Conservation (phyloP, 768 basidiomycete genomes). For the Termitomyces sp. region DNA sequence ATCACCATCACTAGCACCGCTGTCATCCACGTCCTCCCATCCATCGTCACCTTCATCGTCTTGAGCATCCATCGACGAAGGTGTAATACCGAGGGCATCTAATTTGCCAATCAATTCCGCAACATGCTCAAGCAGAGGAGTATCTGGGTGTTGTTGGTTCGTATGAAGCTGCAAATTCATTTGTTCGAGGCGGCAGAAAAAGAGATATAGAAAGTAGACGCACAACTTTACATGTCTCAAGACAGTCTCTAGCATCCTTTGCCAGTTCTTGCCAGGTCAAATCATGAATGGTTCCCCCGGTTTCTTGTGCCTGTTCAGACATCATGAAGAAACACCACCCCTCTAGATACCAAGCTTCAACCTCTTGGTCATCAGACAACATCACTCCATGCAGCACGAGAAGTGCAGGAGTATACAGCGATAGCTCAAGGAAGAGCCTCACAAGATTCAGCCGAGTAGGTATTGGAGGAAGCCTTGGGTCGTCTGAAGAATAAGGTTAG, state of each 20-base stretch:
- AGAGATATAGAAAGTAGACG: slow-evolving; percentile 20
- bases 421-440: slow-evolving; percentile 80
- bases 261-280: slow-evolving; percentile 76
- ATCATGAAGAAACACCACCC: slow-evolving; percentile 92
- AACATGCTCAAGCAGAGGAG: slow-evolving; percentile 71
- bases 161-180: slow-evolving; percentile 52
- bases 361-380: slow-evolving; percentile 77
- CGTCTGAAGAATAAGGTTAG: slow-evolving; percentile 38
- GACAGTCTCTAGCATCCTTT: slow-evolving; percentile 72
- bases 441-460: slow-evolving; percentile 69
- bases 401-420: slow-evolving; percentile 66
- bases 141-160: slow-evolving; percentile 71
- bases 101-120: slow-evolving; percentile 68
- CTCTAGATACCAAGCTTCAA: slow-evolving; percentile 93
- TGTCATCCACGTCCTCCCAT: slow-evolving; percentile 61
- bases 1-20: slow-evolving; percentile 54
- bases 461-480: slow-evolving; percentile 66
- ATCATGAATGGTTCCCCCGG: slow-evolving; percentile 43
- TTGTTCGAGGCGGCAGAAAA: slow-evolving; percentile 1
- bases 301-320: slow-evolving; percentile 66
- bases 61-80: slow-evolving; percentile 56
- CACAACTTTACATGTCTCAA: slow-evolving; percentile 81
- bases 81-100: slow-evolving; percentile 60
- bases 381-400: slow-evolving; percentile 76
- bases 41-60: slow-evolving; percentile 47